These are phyloP conservation scores for Lasiodiplodia theobromae DNA, from an alignment of 2,329 filamentous ascomycete species.

Conservation along the genomic window DNA sequence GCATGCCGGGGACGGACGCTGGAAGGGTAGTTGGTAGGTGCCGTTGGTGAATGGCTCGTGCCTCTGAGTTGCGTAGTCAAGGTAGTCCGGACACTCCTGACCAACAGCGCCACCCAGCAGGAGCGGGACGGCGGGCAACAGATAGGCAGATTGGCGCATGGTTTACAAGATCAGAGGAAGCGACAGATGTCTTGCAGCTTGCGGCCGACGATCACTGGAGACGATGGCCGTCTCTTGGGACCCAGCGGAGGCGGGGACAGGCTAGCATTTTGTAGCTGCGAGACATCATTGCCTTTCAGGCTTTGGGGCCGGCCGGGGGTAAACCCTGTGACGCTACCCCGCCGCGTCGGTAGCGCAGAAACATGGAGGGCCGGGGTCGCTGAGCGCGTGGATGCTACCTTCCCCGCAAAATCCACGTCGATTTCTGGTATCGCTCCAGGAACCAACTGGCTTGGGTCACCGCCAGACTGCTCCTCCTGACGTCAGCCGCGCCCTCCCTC, in stretches of 20 bases:
- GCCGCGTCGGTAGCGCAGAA: conserved; percentile 9
- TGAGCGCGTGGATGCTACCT: conserved; percentile 11
- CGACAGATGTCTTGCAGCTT: conserved; percentile 19
- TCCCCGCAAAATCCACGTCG: conserved; percentile 12
- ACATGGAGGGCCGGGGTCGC: neutral
- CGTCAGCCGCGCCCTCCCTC: conserved; percentile 7
- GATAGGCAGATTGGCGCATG: conserved; percentile 14
- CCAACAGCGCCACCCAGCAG: conserved; percentile 3
- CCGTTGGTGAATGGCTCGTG: conserved; percentile 55
- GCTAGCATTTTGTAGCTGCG: conserved; percentile 18
- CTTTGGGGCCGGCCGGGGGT: neutral
- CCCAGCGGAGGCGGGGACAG: neutral
- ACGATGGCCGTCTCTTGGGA: neutral
- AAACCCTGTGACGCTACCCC: conserved; percentile 20
- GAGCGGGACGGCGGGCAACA: conserved; percentile 15
- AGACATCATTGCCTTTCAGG: neutral
- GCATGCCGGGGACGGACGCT: conserved; percentile 53
- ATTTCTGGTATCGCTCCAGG: conserved; percentile 18
- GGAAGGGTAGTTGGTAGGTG: conserved; percentile 54
- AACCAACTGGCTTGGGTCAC: neutral
- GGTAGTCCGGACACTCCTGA: conserved; percentile 53
- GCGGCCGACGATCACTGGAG: conserved; percentile 8
- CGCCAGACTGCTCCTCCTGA: conserved; percentile 5
- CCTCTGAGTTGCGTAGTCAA: conserved; percentile 48
- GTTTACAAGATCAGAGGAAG: neutral